Conservation (phyloP, 2,329 filamentous ascomycete genomes). For the Colletotrichum scovillei region DNA sequence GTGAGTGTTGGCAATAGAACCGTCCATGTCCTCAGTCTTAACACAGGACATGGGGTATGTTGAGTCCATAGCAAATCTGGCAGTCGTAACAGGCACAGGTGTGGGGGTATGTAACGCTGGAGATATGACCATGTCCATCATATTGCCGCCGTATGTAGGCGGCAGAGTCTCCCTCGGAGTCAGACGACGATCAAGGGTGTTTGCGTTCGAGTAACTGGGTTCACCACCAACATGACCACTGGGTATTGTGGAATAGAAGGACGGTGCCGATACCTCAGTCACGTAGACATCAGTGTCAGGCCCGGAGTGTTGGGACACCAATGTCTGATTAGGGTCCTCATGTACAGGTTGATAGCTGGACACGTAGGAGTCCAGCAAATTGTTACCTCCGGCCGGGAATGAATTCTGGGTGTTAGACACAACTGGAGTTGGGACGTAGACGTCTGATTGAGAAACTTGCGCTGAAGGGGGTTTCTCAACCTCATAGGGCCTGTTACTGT, state of each 20-base stretch:
- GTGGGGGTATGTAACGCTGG: slow-evolving; percentile 9
- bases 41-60: slow-evolving; percentile 35
- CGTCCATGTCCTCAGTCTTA: slow-evolving; percentile 18
- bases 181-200: not conserved
- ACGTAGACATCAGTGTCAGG: slow-evolving; percentile 56
- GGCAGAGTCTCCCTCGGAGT: slow-evolving; percentile 6
- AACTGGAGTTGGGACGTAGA: slow-evolving; percentile 40
- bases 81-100: not conserved
- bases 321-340: slow-evolving; percentile 41
- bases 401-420: slow-evolving; percentile 41
- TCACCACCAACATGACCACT: not conserved
- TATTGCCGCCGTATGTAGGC: slow-evolving; percentile 6
- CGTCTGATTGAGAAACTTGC: slow-evolving; percentile 28
- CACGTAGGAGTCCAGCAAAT: slow-evolving; percentile 44
- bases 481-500: slow-evolving; percentile 45
- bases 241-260: slow-evolving; percentile 39
- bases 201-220: not conserved
- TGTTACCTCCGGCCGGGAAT: slow-evolving; percentile 44
- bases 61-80: not conserved
- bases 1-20: not conserved
- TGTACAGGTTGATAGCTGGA: slow-evolving; percentile 51
- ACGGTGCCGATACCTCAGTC: slow-evolving; percentile 38
- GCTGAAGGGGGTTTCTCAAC: slow-evolving; percentile 41
- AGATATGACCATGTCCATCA: slow-evolving; percentile 19
- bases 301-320: slow-evolving; percentile 41